Evolutionary conservation across 2,329 filamentous ascomycete genomes (phyloP), one percentile per base, ranked within the genome.

Genomic region (Fusarium annulatum): DNA sequence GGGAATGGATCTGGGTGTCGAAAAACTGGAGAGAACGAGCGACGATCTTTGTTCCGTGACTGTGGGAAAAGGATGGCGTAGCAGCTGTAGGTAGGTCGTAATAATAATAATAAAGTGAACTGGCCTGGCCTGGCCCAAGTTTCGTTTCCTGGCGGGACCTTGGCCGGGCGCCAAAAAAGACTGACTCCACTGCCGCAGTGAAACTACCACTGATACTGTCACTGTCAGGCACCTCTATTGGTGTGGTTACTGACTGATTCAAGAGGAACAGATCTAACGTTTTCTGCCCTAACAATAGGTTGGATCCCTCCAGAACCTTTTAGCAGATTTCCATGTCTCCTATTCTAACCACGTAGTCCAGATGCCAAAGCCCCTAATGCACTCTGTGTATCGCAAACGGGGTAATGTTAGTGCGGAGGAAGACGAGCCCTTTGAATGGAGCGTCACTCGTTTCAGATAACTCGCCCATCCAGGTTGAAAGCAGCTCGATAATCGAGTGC

Each of bases 71-170:
- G 61, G 60, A 65, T 48, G 63, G 58, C 55, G 30, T 52, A 52
- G 45, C 28, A 55, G 55, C 23, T 46, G 23, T 46, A 46, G 23
- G 23, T 46, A 41, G 39, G 21, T 15, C 33, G 19, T 45, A 36
- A 16, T 36, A 16, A 15, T n/a, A 64, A 46, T 28, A 63, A 69
- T 59, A 59, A 64, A 69, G 64, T 62, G 28, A 64, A 52, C 63
- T 66, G 48, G 30, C 38, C 61, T 61, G 58, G 55, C 58, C 71
- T 69, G 73, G 73, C 48, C 75, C 67, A 77, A 76, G 75, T 76
- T 77, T 76, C 71, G 73, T 77, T 77, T 77, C 69, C 66, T 67
- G 48, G 63, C 66, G 52, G 64, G 52, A 30, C 45, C 69, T 65
- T 73, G 63, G 59, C 58, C 57, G 28, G 34, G 26, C 64, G 70